Evolutionary conservation across 345 rosid genomes (phyloP), one percentile per base, ranked within the genome.

Genomic region (Hevea brasiliensis): DNA sequence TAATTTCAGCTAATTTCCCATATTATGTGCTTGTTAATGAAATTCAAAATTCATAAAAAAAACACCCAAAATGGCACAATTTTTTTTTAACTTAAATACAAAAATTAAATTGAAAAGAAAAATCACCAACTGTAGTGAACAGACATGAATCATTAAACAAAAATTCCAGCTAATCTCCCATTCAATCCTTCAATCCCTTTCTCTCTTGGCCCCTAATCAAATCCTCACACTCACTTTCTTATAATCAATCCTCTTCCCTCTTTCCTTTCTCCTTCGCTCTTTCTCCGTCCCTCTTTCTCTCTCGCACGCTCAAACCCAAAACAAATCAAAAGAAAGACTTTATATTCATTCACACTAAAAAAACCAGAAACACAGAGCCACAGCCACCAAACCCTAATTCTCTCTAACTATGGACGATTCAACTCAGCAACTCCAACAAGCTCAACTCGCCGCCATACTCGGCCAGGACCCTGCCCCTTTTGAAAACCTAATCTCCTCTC

Each of bases 391-490:
- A 63, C 67, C 67, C 72, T 65, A 73, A 48, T 73, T 45, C 18
- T 17, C 44, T 8, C 1, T 27, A 58, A 70, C 81, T 83, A 95
- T 92, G 98, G 97, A 83, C 82, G 91, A 87, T 79, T 76, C 97
- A 32, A 71, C 88, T 74, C 91, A 89, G 85, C 80, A 77, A 48
- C 73, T 84, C 72, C 97, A 93, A 73, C 97, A 94, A 76, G 84
- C 91, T 6, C 98, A 90, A 69, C 92, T 96, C 64, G 97, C 93
- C 27, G 84, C 82, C 81, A 74, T 89, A 63, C 88, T 96, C 50
- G 99, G 97, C 29, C 83, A 90, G 65, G 99, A 96, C 77, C 78
- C 90, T 0, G 88, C 88, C 37, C 91, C 96, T 3, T 96, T 96
- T 73, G 99, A 93, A 79, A 82, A 88, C 55, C 85, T 96, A 21